These are phyloP conservation scores for Ophiostoma ips DNA, from an alignment of 2,329 filamentous ascomycete genomes.

Conservation along the genomic window DNA sequence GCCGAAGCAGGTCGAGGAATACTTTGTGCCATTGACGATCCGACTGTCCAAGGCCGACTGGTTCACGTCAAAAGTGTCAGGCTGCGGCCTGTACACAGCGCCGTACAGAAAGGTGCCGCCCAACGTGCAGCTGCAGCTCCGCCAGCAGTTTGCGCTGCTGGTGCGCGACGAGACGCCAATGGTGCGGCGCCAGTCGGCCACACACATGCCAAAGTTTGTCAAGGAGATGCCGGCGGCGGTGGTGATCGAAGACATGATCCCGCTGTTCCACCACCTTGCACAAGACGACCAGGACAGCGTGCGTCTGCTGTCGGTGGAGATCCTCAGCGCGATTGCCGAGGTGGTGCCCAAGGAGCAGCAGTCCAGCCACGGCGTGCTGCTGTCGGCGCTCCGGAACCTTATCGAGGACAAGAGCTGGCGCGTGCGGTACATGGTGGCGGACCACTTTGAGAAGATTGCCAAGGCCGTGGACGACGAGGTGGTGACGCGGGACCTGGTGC, in stretches of 20 bases:
- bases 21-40: constrained; percentile 90
- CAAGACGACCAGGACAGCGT: constrained; percentile 97
- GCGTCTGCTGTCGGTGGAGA: constrained; percentile 85
- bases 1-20: constrained; percentile 84
- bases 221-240: constrained; percentile 88
- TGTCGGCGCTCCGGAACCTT: constrained; percentile 78
- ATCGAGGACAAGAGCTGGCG: constrained; percentile 99
- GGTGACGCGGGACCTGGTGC: constrained; percentile 82
- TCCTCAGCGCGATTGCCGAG: constrained; percentile 91
- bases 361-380: constrained; percentile 81
- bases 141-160: constrained; percentile 81
- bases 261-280: constrained; percentile 92
- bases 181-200: constrained; percentile 93
- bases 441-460: constrained; percentile 97
- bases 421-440: constrained; percentile 97
- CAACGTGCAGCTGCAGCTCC: constrained; percentile 77
- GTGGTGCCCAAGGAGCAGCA: constrained; percentile 97
- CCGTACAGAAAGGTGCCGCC: constrained; percentile 86
- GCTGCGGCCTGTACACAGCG: constrained; percentile 84
- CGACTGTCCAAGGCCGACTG: constrained; percentile 98
- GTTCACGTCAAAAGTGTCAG: constrained; percentile 99
- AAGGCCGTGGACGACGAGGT: constrained; percentile 98
- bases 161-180: constrained; percentile 98
- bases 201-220: constrained; percentile 92
- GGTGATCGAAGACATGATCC: constrained; percentile 97